Evolutionary conservation across 257 asterid species (phyloP), one percentile per base, ranked within the genome.

Genomic region (Anisodus tanguticus): DNA sequence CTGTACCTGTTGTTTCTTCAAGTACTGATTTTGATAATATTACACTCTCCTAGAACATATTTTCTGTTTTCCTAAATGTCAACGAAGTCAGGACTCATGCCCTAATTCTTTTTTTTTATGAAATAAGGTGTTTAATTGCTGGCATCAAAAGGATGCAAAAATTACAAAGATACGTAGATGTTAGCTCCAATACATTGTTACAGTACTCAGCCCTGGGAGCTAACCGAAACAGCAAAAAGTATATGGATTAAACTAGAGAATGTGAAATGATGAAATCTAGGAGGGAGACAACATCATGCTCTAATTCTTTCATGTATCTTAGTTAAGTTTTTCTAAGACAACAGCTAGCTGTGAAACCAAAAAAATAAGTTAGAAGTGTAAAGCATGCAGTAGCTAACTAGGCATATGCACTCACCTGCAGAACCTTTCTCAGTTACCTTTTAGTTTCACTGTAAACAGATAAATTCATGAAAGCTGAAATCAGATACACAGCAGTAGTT

Each of bases 401-500:
- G 64, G 81, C 15, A 76, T 76, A 26, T 9, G 15, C 81, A 26
- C 81, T 76, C 47, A 8, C 41, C 64, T 76, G 64, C 64, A 51
- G 81, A 76, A 76, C 81, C 81, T 76, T 15, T 76, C 64, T 26
- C 64, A 76, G 64, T 53, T 51, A 76, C 49, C 64, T 51, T 76
- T 68, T 26, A 35, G 60, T 53, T 53, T 76, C 81, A 49, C 22
- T 76, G 15, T 26, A 76, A 8, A 49, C 13, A 76, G 47, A 76
- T 26, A 26, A 22, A 22, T 76, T n/a, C 63, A 53, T 47, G 26
- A 76, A 26, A 53, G 47, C 47, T 26, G 81, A 74, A 72, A 72
- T 47, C 59, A 19, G 58, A 72, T 12, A 72, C 58, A 47, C 6
- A 47, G 60, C 80, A 72, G 60, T 72, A 74, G 10, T 47, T 47